Evolutionary conservation across 305 asterid species (phyloP).

Genomic region (Caryopteris hybrid): DNA sequence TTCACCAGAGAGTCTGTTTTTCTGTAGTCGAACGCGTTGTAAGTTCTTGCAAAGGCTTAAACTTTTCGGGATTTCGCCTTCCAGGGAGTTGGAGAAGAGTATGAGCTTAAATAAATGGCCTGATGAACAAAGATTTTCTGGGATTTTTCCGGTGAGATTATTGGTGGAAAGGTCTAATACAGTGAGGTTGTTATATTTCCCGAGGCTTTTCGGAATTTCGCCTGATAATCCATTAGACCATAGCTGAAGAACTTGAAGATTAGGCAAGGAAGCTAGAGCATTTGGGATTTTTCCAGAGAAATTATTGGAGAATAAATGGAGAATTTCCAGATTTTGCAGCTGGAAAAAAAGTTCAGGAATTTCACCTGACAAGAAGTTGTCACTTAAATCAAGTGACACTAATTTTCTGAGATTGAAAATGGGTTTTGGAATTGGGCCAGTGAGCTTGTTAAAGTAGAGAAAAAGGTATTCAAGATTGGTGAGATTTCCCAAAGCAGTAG

Average conservation of each 20-base stretch:
- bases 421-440: constrained; percentile 53
- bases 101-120: constrained; percentile 60
- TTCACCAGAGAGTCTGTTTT: constrained; percentile 53
- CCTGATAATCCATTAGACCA: constrained; percentile 75
- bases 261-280: constrained; percentile 51
- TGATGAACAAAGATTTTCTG: constrained; percentile 49
- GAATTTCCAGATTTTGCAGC: constrained; percentile 50
- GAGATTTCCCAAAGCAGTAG: constrained; percentile 73
- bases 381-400: constrained; percentile 76
- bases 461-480: constrained; percentile 57
- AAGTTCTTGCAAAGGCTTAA: constrained; percentile 58
- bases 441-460: constrained; percentile 67
- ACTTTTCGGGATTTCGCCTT: constrained; percentile 56
- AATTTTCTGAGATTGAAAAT: constrained; percentile 47
- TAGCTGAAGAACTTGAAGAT: constrained; percentile 69
- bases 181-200: constrained; percentile 60
- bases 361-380: constrained; percentile 60
- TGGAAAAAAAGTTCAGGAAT: constrained; percentile 42
- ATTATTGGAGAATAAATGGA: constrained; percentile 71
- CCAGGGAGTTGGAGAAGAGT: constrained; percentile 63
- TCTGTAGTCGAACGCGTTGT: constrained; percentile 64
- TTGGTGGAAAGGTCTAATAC: constrained; percentile 81
- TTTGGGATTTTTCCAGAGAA: constrained; percentile 66
- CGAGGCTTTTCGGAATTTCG: constrained; percentile 56
- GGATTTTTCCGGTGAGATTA: constrained; percentile 62